phyloP scores from a whole-genome alignment of 2,329 filamentous ascomycete genomes.

The Rutstroemia sp. region DNA sequence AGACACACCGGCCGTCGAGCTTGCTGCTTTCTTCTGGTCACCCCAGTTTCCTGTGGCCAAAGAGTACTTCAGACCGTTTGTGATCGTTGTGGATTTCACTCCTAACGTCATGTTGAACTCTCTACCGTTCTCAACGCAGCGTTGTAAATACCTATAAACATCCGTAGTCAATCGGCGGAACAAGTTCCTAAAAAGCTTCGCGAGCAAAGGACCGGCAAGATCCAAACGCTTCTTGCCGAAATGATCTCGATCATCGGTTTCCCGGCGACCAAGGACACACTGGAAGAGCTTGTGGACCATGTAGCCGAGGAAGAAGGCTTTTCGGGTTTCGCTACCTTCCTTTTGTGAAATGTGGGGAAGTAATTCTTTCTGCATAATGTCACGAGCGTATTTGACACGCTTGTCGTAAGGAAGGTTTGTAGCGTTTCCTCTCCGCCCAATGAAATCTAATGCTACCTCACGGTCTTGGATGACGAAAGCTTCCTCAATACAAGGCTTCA shows the following conservation, averaged over 20 bases:
- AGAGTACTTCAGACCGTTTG: slow-evolving; percentile 92
- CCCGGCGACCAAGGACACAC: slow-evolving; percentile 83
- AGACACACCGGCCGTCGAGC: slow-evolving; percentile 91
- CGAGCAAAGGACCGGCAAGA: slow-evolving; percentile 85
- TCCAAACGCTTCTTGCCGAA: slow-evolving; percentile 98
- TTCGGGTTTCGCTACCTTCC: slow-evolving; percentile 89
- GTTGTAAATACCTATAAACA: slow-evolving; percentile 82
- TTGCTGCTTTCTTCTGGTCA: slow-evolving; percentile 96
- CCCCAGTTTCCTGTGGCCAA: slow-evolving; percentile 98
- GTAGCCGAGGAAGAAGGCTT: slow-evolving; percentile 97
- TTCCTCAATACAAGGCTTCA: slow-evolving; percentile 95
- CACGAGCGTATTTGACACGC: slow-evolving; percentile 84
- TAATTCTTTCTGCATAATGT: slow-evolving; percentile 95
- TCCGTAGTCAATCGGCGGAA: slow-evolving; percentile 89
- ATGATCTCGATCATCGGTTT: slow-evolving; percentile 96
- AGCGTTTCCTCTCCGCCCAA: slow-evolving; percentile 79
- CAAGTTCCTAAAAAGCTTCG: slow-evolving; percentile 90
- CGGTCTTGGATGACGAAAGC: slow-evolving; percentile 93
- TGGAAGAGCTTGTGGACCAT: slow-evolving; percentile 97
- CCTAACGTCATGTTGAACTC: slow-evolving; percentile 89
- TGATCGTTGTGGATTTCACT: slow-evolving; percentile 84
- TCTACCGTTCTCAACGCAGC: slow-evolving; percentile 80
- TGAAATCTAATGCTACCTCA: slow-evolving; percentile 89
- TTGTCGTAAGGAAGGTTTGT: slow-evolving; percentile 74
- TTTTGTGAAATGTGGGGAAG: slow-evolving; percentile 93